Percentiles rank a stretch among this genome's conserved stretches.
phyloP scores from a whole-genome alignment of 176 grass and related monocot genomes.

The Lolium rigidum region DNA sequence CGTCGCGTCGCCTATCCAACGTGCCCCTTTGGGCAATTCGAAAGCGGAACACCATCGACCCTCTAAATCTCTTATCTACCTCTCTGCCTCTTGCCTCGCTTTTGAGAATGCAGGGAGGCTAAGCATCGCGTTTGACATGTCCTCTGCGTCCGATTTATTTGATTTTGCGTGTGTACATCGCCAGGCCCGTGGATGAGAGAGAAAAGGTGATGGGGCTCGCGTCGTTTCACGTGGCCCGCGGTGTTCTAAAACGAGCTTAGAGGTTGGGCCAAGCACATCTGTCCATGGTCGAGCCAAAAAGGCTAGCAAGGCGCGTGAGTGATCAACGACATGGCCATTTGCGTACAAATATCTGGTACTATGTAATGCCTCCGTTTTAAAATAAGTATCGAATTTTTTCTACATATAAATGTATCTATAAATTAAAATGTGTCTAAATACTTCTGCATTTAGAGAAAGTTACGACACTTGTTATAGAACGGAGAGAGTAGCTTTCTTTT shows the following conservation, averaged over 20 bases:
- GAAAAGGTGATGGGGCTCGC: not conserved
- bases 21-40: not conserved
- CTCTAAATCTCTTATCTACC: not conserved
- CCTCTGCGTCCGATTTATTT: constrained; percentile 7
- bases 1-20: constrained; percentile 3
- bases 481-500: not conserved
- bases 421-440: too few relatives aligned
- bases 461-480: too few relatives aligned
- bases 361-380: not conserved
- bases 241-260: constrained; percentile 16
- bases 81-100: not conserved
- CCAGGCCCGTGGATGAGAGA: not conserved
- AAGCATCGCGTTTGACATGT: not conserved
- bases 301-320: not conserved
- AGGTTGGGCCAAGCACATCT: not conserved
- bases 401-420: too few relatives aligned
- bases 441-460: too few relatives aligned
- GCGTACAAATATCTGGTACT: not conserved
- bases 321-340: not conserved
- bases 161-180: not conserved
- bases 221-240: constrained; percentile 21
- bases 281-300: not conserved
- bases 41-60: constrained; percentile 15
- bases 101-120: not conserved
- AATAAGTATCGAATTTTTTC: too few relatives aligned